Conservation (phyloP, 75 land plant genomes). For the Selaginella moellendorffii region DNA sequence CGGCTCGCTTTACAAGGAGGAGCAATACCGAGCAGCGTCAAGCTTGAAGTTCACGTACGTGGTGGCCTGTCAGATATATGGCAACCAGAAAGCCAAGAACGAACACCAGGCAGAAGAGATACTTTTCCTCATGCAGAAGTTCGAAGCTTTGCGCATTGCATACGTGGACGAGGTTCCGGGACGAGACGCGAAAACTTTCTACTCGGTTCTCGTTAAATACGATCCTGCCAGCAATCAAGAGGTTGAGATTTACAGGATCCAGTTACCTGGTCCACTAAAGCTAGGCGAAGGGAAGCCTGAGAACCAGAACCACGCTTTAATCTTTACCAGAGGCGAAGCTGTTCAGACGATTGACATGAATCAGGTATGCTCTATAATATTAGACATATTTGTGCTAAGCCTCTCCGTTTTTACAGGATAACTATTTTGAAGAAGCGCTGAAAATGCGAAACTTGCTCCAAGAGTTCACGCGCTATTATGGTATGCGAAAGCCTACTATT, state of each 20-base stretch:
- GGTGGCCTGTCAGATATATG: conserved; percentile 91
- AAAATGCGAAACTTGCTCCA: conserved; percentile 85
- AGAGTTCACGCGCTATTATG: conserved; percentile 54
- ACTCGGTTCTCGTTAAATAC: conserved; percentile 77
- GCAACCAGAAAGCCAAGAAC: conserved; percentile 56
- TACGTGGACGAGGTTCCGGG: conserved; percentile 74
- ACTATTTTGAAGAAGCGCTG: conserved; percentile 89
- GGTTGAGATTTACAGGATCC: conserved; percentile 70
- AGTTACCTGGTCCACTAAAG: conserved; percentile 75
- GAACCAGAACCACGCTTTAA: conserved; percentile 90
- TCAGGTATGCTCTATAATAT: conserved; percentile 23
- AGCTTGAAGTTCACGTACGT: conserved; percentile 92
- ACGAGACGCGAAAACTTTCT: conserved; percentile 18
- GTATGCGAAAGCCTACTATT: conserved; percentile 68
- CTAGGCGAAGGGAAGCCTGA: conserved; percentile 98
- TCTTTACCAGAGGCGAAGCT: conserved; percentile 94
- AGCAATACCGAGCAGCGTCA: conserved; percentile 67
- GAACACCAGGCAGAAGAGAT: conserved; percentile 71
- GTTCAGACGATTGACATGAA: conserved; percentile 98
- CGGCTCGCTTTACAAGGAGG: neutral
- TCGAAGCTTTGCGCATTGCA: conserved; percentile 76
- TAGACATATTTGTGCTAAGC: neutral
- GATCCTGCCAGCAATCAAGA: conserved; percentile 49
- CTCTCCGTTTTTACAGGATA: conserved; percentile 24
- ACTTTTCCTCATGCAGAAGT: conserved; percentile 55